Conservation (phyloP, 495 filamentous ascomycete species). For the Annulohypoxylon maeteangense region DNA sequence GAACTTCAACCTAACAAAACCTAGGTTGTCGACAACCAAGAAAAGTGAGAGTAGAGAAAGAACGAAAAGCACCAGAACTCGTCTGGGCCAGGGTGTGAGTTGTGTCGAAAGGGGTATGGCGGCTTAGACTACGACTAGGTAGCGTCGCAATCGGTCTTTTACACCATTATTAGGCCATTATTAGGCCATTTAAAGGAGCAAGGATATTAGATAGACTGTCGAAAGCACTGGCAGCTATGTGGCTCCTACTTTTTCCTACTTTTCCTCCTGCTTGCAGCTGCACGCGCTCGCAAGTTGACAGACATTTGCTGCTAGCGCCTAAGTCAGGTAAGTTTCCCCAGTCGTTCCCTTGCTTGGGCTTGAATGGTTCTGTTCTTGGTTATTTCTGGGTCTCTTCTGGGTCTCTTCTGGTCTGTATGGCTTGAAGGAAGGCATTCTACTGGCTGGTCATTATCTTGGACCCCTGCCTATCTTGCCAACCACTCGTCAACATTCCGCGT, state of each 20-base stretch:
- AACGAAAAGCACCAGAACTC: slow-evolving; percentile 34
- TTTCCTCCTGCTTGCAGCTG: not conserved
- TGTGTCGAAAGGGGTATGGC: slow-evolving; percentile 41
- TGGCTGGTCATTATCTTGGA: slow-evolving; percentile 22
- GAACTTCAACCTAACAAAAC: slow-evolving; percentile 23
- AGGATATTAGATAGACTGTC: not conserved
- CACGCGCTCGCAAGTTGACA: slow-evolving; percentile 35
- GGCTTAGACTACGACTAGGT: slow-evolving; percentile 31
- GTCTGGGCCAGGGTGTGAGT: slow-evolving; percentile 22
- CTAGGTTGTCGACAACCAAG: slow-evolving; percentile 23
- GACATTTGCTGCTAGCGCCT: slow-evolving; percentile 28
- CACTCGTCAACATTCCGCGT: slow-evolving; percentile 28
- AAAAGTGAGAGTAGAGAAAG: slow-evolving; percentile 33
- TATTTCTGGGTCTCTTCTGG: too few species aligned
- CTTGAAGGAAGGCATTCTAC: slow-evolving; percentile 23
- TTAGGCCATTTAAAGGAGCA: slow-evolving; percentile 31
- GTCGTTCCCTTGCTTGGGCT: slow-evolving; percentile 18
- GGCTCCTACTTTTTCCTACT: slow-evolving; percentile 9
- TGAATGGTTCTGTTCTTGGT: slow-evolving; percentile 6
- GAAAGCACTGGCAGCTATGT: slow-evolving; percentile 11
- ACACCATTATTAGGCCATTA: slow-evolving; percentile 43
- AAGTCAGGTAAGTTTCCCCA: slow-evolving; percentile 25
- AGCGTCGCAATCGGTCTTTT: slow-evolving; percentile 45
- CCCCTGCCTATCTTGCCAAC: slow-evolving; percentile 36
- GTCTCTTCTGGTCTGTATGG: slow-evolving; percentile 23